phyloP scores from a whole-genome alignment of 2,329 filamentous ascomycete species.

The Xylariaceae sp. region DNA sequence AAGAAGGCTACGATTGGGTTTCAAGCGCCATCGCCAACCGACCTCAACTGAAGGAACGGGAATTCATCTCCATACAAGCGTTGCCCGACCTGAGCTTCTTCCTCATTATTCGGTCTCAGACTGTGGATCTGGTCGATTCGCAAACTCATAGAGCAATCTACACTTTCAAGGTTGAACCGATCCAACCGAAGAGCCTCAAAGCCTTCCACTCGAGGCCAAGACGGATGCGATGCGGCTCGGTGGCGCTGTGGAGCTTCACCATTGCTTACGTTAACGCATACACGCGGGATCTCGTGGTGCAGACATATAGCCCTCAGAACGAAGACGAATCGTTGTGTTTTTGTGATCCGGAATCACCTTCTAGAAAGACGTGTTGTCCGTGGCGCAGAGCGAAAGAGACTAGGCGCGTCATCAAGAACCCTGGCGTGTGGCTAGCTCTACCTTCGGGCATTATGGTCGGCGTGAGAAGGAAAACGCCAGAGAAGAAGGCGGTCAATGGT shows the following conservation, averaged over 20 bases:
- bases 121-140: conserved; percentile 62
- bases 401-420: conserved; percentile 55
- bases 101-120: conserved; percentile 55
- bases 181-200: conserved; percentile 58
- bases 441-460: conserved; percentile 61
- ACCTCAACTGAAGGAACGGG: conserved; percentile 35
- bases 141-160: conserved; percentile 55
- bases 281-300: conserved; percentile 61
- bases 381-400: conserved; percentile 53
- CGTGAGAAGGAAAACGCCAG: conserved; percentile 47
- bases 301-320: conserved; percentile 57
- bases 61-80: conserved; percentile 56
- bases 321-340: conserved; percentile 58
- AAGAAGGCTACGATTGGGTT: conserved; percentile 46
- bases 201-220: conserved; percentile 55
- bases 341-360: conserved; percentile 41
- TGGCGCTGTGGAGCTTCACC: conserved; percentile 60
- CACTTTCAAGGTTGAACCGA: conserved; percentile 57
- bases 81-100: conserved; percentile 58
- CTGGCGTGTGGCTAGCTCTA: conserved; percentile 64
- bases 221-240: conserved; percentile 51
- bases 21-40: conserved; percentile 44
- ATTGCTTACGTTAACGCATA: conserved; percentile 61
- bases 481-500: conserved; percentile 18
- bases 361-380: conserved; percentile 44